Conservation (phyloP, 306 rosid species). For the Elaeagnus macrophylla region DNA sequence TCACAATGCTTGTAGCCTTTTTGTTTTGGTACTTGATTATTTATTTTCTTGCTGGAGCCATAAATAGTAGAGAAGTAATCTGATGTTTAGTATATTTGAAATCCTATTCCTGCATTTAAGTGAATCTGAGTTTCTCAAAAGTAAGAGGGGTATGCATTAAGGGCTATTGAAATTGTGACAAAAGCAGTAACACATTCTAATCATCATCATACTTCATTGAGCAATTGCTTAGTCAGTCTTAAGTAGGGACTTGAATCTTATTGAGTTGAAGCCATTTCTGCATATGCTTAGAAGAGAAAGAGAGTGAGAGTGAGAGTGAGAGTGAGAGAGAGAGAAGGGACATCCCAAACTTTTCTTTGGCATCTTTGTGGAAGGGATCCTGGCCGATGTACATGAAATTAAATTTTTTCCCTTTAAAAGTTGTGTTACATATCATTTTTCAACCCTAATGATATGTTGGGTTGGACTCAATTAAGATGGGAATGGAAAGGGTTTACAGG, state of each 20-base stretch:
- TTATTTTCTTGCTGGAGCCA: not conserved
- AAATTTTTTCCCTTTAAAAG: no score
- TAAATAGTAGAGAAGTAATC: not conserved
- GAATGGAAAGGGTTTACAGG: no score
- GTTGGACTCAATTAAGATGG: no score
- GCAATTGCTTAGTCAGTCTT: not conserved
- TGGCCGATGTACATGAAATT: conserved; percentile 17
- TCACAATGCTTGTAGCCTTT: not conserved
- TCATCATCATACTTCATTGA: conserved; percentile 4
- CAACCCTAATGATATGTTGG: no score
- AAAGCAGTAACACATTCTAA: conserved; percentile 5
- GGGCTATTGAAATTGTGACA: not conserved
- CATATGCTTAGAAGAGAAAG: conserved; percentile 7
- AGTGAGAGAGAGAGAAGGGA: conserved; percentile 11
- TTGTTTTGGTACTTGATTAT: not conserved
- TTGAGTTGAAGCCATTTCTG: conserved; percentile 3
- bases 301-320: conserved; percentile 12
- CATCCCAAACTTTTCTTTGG: conserved; percentile 15
- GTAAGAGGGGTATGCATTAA: not conserved
- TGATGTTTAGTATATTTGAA: not conserved
- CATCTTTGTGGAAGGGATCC: conserved; percentile 15
- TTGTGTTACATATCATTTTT: no score
- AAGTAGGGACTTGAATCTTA: conserved; percentile 4
- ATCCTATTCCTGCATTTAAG: not conserved
- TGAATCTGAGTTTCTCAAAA: not conserved